Evolutionary conservation across 495 filamentous ascomycete species (phyloP), one percentile per base, ranked within the genome.

Genomic region (Platismatia glauca): DNA sequence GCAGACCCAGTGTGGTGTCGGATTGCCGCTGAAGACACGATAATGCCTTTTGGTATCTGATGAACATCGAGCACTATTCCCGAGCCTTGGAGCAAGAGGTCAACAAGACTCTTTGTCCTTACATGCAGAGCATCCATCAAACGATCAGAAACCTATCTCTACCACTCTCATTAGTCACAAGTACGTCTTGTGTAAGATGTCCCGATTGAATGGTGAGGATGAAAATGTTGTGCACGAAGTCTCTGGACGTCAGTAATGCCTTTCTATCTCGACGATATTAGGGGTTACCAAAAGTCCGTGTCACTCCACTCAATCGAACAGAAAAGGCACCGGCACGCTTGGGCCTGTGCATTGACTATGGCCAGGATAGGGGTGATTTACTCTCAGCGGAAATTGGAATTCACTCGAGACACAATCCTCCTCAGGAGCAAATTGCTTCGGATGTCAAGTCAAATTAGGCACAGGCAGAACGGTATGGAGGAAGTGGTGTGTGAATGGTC

Each of bases 1-100:
- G 73, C 72, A 72, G 61, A 68, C 71, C 72, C 79, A 79, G 74
- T 67, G 75, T 75, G 75, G 77, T 73, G 70, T 70, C 67, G 70
- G 80, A 76, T 71, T 71, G 78, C 82, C 74, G 73, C 77, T 85
- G 83, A 85, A 87, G 90, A 87, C 79, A 82, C 5, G 50, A 86
- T 81, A 84, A 88, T 86, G 80, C 81, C 80, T 89, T 87, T 89
- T 84, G 82, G 83, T 90, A 91, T 93, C 90, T 96, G 90, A 96
- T 87, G 85, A 86, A 89, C 85, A 48, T 31, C 41, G 22, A 50
- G 44, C 12, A 61, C 13, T 9, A 41, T 43, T 35, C 22, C 16
- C 29, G 34, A 9, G 15, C 4, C 22, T 9, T 7, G 8, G 33
- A 52, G 20, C 41, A 24, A 60, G 18, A 20, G 24, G 1, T 33